A percentile compares a stretch with the other conserved stretches of the same genome.
These are phyloP conservation scores for Candida xyloterini DNA, from an alignment of 805 yeast species.

Conservation along the genomic window DNA sequence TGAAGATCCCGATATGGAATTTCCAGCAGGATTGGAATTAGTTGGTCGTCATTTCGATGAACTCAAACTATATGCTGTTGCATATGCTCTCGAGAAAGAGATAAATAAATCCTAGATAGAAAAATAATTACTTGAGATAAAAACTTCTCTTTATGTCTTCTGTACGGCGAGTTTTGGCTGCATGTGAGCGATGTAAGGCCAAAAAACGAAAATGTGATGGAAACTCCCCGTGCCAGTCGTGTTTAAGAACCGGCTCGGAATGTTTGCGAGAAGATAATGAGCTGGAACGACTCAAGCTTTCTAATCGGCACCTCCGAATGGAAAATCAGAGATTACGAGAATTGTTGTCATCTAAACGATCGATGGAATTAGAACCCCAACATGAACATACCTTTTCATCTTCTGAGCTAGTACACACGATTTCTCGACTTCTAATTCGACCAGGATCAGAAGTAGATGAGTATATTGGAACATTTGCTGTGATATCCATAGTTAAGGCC, in stretches of 20 bases:
- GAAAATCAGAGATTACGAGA: not conserved
- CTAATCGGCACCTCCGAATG: not conserved
- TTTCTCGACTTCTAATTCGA: constrained; percentile 16
- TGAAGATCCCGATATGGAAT: constrained; percentile 31
- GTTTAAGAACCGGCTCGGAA: constrained; percentile 8
- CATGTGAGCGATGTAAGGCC: constrained; percentile 20
- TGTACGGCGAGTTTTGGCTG: constrained; percentile 17
- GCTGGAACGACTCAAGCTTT: not conserved
- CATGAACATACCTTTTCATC: not conserved
- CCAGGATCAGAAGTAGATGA: constrained; percentile 18
- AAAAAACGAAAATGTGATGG: constrained; percentile 24
- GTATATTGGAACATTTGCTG: constrained; percentile 25
- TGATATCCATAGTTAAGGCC: constrained; percentile 24
- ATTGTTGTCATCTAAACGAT: constrained; percentile 1
- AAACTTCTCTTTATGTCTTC: not conserved
- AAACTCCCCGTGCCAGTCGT: constrained; percentile 12
- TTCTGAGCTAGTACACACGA: constrained; percentile 1
- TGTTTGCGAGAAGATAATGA: constrained; percentile 8
- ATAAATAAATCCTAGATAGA: constrained; percentile 24
- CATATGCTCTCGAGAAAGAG: constrained; percentile 36
- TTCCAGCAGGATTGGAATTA: constrained; percentile 38
- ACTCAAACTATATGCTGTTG: constrained; percentile 31
- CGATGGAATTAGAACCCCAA: not conserved
- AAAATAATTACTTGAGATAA: constrained; percentile 1
- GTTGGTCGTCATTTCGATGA: constrained; percentile 36